Evolutionary conservation across 2,329 filamentous ascomycete genomes (phyloP), one percentile per base, ranked within the genome.

Genomic region (Pyrenophora teres): DNA sequence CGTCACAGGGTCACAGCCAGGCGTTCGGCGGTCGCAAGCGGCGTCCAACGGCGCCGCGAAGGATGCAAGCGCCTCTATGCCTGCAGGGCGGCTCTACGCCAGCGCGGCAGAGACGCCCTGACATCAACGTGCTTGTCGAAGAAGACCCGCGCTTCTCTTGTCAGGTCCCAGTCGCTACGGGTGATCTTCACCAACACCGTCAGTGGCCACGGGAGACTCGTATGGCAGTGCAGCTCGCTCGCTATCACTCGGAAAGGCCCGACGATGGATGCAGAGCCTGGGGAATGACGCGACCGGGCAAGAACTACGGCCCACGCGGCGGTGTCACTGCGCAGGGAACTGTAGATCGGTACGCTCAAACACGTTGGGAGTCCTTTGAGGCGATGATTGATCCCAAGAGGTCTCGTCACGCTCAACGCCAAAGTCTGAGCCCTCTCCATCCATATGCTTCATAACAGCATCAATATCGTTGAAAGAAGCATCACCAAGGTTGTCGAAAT

Each of bases 51-150:
- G n/a, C n/a, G n/a, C n/a, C n/a, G n/a, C n/a, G n/a, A n/a, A n/a
- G n/a, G n/a, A n/a, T n/a, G n/a, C 79, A 47, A 96, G 74, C n/a
- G n/a, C n/a, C n/a, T n/a, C n/a, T n/a, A n/a, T n/a, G n/a, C n/a
- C n/a, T n/a, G n/a, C n/a, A n/a, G n/a, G n/a, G n/a, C n/a, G n/a
- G n/a, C n/a, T n/a, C n/a, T n/a, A n/a, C n/a, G n/a, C n/a, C n/a
- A n/a, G n/a, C n/a, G n/a, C n/a, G n/a, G n/a, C n/a, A n/a, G n/a
- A n/a, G n/a, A n/a, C n/a, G n/a, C n/a, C n/a, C n/a, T n/a, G n/a
- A n/a, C n/a, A n/a, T n/a, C 92, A 57, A 99, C 90, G 67, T 90
- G 92, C 40, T 85, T 87, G 67, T 97, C 92, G 66, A 97, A 97
- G 81, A n/a, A n/a, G n/a, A n/a, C n/a, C n/a, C n/a, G n/a, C n/a